Evolutionary conservation across 2,329 filamentous ascomycete species (phyloP).

Genomic region (Emergomyces africanus): DNA sequence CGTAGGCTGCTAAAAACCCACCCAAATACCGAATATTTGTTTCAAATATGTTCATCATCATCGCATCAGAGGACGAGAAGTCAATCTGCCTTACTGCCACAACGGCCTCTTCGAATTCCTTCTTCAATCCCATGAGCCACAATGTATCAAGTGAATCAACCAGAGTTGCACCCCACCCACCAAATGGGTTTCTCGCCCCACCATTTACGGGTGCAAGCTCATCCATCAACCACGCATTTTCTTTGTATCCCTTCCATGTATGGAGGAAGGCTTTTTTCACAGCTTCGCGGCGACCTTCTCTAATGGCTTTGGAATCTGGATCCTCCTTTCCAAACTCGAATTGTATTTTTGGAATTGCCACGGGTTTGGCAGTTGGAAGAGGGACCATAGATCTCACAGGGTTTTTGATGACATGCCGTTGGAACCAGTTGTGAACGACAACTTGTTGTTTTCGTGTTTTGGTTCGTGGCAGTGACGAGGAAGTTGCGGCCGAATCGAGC

Average conservation of each 20-base stretch:
- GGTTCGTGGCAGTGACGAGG: not conserved
- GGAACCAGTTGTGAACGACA: conserved; percentile 8
- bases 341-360: conserved; percentile 17
- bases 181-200: conserved; percentile 43
- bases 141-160: conserved; percentile 50
- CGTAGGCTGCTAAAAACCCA: conserved; percentile 41
- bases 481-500: not conserved
- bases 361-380: conserved; percentile 14
- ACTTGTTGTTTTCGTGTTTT: not conserved
- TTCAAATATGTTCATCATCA: conserved; percentile 35
- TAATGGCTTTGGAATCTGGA: conserved; percentile 19
- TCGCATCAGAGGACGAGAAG: conserved; percentile 32
- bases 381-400: conserved; percentile 14
- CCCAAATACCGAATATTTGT: conserved; percentile 42
- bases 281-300: conserved; percentile 30
- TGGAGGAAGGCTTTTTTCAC: conserved; percentile 42
- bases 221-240: conserved; percentile 51
- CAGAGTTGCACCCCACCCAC: conserved; percentile 49
- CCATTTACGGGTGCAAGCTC: conserved; percentile 48
- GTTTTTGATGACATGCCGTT: conserved; percentile 8
- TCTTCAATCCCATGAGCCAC: conserved; percentile 47
- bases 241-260: conserved; percentile 49
- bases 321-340: conserved; percentile 16
- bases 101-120: conserved; percentile 45
- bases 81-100: conserved; percentile 41